phyloP scores from a whole-genome alignment of 495 filamentous ascomycete species.

The Penicillium steckii region DNA sequence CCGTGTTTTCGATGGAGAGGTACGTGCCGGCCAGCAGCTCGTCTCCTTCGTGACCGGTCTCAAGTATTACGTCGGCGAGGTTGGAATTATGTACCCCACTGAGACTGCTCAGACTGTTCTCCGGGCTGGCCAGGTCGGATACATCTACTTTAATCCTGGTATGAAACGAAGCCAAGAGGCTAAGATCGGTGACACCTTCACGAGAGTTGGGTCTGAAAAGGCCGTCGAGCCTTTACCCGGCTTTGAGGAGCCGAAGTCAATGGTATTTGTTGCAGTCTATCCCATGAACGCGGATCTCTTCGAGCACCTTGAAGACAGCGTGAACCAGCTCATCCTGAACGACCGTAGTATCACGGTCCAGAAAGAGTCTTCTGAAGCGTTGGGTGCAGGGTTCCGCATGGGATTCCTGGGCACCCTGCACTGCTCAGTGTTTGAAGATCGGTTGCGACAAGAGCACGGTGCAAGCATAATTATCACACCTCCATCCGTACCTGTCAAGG shows the following conservation, averaged over 20 bases:
- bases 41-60: conserved; percentile 81
- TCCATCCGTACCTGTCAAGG: conserved; percentile 87
- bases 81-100: conserved; percentile 94
- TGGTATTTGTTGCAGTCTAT: conserved; percentile 98
- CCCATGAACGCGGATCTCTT: conserved; percentile 88
- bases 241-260: conserved; percentile 96
- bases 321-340: conserved; percentile 90
- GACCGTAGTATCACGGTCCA: conserved; percentile 91
- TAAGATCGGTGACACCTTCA: conserved; percentile 94
- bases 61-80: conserved; percentile 91
- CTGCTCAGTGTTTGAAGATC: conserved; percentile 97
- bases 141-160: conserved; percentile 94
- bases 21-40: conserved; percentile 79
- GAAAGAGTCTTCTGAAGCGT: conserved; percentile 89
- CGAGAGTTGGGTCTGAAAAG: conserved; percentile 75
- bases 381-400: conserved; percentile 90
- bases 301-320: conserved; percentile 85
- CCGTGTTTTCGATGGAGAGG: conserved; percentile 83
- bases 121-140: conserved; percentile 91
- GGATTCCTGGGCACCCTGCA: conserved; percentile 96
- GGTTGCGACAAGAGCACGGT: conserved; percentile 92
- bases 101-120: conserved; percentile 77
- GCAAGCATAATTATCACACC: conserved; percentile 96
- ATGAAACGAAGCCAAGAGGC: conserved; percentile 96
- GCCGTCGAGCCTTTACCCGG: conserved; percentile 79